A percentile compares a stretch with the other conserved stretches of the same genome.
Conservation (phyloP, 139 green algal species). For the Coccomyxa sp. region DNA sequence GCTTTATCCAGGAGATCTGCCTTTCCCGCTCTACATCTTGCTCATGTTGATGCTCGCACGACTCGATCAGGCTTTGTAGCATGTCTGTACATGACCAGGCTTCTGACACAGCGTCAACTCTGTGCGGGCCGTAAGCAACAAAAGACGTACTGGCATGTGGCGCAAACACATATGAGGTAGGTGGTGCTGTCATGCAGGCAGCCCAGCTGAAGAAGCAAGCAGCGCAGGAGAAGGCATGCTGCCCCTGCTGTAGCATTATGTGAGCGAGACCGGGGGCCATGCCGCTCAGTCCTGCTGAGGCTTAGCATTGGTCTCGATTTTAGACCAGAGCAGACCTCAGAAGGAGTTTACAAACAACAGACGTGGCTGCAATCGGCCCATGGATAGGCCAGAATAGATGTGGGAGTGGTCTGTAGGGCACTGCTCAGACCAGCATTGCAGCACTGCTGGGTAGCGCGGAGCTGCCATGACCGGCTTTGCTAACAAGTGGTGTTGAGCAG, state of each 20-base stretch:
- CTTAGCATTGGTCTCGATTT: neutral
- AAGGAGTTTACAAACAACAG: neutral
- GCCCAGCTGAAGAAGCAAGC: constrained; percentile 6
- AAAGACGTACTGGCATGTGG: neutral
- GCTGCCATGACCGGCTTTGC: too few relatives aligned
- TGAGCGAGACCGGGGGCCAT: neutral
- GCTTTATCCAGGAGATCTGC: too few relatives aligned
- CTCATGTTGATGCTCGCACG: neutral
- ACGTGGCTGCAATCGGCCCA: too few relatives aligned
- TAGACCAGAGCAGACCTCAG: neutral
- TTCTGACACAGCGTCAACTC: neutral
- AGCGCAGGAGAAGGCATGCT: neutral
- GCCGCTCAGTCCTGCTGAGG: neutral
- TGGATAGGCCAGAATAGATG: too few relatives aligned
- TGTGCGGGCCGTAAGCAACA: neutral
- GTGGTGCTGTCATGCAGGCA: constrained; percentile 5
- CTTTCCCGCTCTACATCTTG: neutral
- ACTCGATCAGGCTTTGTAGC: neutral
- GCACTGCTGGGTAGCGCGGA: too few relatives aligned
- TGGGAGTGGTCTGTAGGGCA: too few relatives aligned
- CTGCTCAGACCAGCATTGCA: too few relatives aligned
- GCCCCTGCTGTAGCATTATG: constrained; percentile 15
- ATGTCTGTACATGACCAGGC: neutral
- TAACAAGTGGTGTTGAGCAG: too few relatives aligned
- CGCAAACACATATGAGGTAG: neutral